A percentile compares a stretch with the other conserved stretches of the same genome.
These are phyloP conservation scores for Apiospora rasikravindrae DNA, from an alignment of 2,329 filamentous ascomycete genomes.

Conservation along the genomic window DNA sequence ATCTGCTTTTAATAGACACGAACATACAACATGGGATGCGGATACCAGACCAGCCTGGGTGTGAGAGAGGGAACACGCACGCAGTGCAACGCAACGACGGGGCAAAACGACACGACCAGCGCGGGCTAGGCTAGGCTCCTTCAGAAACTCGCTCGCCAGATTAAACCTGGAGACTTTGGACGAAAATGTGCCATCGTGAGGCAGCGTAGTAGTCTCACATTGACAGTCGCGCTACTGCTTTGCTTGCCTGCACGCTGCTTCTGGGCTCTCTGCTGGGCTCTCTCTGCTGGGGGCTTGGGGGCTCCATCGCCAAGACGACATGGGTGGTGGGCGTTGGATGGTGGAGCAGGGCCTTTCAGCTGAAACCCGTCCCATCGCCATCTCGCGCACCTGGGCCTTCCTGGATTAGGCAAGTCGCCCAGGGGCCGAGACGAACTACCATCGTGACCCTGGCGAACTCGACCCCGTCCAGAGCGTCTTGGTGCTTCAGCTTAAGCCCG, in stretches of 20 bases:
- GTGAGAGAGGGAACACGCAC: not conserved
- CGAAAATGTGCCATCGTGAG: not conserved
- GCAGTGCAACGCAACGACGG: not conserved
- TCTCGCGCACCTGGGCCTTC: not conserved
- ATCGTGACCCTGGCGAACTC: not conserved
- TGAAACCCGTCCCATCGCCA: conserved; percentile 18
- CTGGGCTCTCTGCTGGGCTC: not conserved
- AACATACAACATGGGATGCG: conserved; percentile 2
- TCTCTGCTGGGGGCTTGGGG: not conserved
- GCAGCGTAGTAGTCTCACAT: conserved; percentile 15
- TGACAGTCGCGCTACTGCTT: not conserved
- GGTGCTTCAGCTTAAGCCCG: conserved; percentile 14
- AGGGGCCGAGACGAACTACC: conserved; percentile 13
- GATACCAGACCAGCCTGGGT: not conserved
- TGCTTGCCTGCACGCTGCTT: too few species aligned
- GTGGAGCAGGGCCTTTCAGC: not conserved
- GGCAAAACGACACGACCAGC: conserved; percentile 1
- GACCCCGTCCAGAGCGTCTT: not conserved
- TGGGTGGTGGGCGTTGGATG: not conserved
- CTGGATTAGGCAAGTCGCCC: not conserved
- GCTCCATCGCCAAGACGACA: not conserved
- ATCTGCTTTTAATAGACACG: conserved; percentile 14
- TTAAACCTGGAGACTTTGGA: not conserved
- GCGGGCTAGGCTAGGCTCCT: not conserved
- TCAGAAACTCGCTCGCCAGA: conserved; percentile 11